These are phyloP conservation scores for Phytophthora pluvialis DNA, from an alignment of 352 stramenopile species.

Conservation along the genomic window DNA sequence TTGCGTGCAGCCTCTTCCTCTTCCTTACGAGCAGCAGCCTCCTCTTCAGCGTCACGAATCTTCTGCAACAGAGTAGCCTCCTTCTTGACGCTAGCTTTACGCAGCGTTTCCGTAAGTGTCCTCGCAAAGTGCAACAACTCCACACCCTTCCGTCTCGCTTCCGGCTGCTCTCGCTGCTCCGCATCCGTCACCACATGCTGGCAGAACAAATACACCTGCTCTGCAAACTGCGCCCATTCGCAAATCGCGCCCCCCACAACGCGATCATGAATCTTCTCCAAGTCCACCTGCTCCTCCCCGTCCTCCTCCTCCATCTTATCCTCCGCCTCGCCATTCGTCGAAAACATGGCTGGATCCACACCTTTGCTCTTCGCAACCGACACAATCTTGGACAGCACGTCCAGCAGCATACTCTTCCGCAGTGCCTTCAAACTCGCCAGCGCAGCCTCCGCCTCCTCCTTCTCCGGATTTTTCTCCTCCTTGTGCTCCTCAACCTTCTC, in stretches of 20 bases:
- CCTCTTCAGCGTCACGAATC: slow-evolving; percentile 33
- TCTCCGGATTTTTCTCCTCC: slow-evolving; percentile 24
- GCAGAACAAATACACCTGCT: slow-evolving; percentile 79
- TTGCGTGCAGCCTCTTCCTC: slow-evolving; percentile 10
- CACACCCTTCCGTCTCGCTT: slow-evolving; percentile 75
- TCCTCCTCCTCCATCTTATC: background rate
- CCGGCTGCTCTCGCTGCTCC: slow-evolving; percentile 51
- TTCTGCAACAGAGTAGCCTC: slow-evolving; percentile 62
- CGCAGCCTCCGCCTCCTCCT: slow-evolving; percentile 47
- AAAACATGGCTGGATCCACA: slow-evolving; percentile 68
- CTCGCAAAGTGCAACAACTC: slow-evolving; percentile 80
- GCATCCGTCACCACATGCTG: slow-evolving; percentile 73
- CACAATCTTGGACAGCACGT: slow-evolving; percentile 83
- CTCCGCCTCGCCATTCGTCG: slow-evolving; percentile 9
- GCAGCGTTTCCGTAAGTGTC: slow-evolving; percentile 74
- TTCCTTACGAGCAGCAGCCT: slow-evolving; percentile 26
- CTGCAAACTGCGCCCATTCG: slow-evolving; percentile 75
- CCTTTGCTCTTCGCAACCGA: slow-evolving; percentile 79
- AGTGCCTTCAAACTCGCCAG: slow-evolving; percentile 54
- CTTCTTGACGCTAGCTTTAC: slow-evolving; percentile 74
- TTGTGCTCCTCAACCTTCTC: slow-evolving; percentile 2
- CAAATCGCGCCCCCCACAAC: slow-evolving; percentile 48
- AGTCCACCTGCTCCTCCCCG: slow-evolving; percentile 40
- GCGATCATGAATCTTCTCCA: slow-evolving; percentile 54
- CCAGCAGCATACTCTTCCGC: slow-evolving; percentile 75